Conservation (phyloP, 2,329 filamentous ascomycete species). For the Fusarium chuoi region DNA sequence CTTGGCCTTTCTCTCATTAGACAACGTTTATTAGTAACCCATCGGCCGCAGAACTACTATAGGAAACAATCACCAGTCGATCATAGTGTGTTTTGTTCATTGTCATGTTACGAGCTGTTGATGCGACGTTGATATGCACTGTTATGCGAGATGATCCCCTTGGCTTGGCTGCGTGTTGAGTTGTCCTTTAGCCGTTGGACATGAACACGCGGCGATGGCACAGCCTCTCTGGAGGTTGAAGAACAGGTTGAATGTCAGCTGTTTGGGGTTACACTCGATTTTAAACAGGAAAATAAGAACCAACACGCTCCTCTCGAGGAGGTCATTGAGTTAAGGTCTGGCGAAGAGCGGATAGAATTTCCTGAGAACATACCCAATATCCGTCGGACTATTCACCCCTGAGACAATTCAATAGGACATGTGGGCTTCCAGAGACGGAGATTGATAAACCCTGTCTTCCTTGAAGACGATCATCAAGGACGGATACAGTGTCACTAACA, state of each 20-base stretch:
- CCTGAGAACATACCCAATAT: not conserved
- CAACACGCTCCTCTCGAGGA: not conserved
- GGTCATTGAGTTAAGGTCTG: not conserved
- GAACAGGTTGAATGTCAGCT: not conserved
- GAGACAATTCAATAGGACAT: not conserved
- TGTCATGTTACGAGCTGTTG: constrained; percentile 11
- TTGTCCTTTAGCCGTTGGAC: constrained; percentile 32
- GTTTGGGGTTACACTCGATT: constrained; percentile 13
- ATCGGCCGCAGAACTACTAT: constrained; percentile 4
- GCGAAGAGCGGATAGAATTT: not conserved
- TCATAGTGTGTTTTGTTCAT: constrained; percentile 7
- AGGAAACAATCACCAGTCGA: constrained; percentile 28
- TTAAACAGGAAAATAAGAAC: constrained; percentile 1
- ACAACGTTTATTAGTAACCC: not conserved
- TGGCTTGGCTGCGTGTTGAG: not conserved
- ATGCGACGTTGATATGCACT: constrained; percentile 27
- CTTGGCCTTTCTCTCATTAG: not conserved
- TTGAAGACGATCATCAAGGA: constrained; percentile 6
- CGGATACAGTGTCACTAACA: constrained; percentile 14
- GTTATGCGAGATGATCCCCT: constrained; percentile 25
- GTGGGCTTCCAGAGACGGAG: constrained; percentile 13
- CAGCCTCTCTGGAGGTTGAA: constrained; percentile 16
- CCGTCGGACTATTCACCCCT: not conserved
- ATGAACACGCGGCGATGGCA: constrained; percentile 24
- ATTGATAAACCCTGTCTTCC: constrained; percentile 1